Evolutionary conservation across 305 asterid genomes (phyloP), one percentile per base, ranked within the genome.

Genomic region (Andrographis paniculata): DNA sequence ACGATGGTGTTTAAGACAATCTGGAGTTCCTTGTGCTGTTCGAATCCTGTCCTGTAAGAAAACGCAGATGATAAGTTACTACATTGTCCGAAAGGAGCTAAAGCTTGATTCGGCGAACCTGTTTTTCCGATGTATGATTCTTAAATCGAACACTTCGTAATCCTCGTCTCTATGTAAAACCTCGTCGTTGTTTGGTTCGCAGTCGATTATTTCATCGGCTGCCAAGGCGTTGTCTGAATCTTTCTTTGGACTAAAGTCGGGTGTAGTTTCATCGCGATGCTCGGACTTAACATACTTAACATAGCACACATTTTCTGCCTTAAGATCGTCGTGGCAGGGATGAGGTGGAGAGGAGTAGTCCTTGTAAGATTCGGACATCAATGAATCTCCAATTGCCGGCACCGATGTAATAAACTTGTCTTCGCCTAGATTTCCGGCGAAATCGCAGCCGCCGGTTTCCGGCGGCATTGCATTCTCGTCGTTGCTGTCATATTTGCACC

Each of bases 1-100:
- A 91, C 76, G 33, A 87, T 71, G 56, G 75, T 74, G 45, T 76
- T 79, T 42, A 87, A 59, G 48, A 91, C 76, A 41, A 91, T 72
- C 5, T 94, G 99, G 28, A 91, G 71, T 10, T 91, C 99, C 72
- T 79, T 87, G 82, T 67, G 73, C 76, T 87, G 96, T 71, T 91
- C 99, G 42, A 87, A 91, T 35, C 99, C 99, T 24, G 99, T 91
- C 94, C 96, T 91, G 84, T 59, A 51, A 69, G 69, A 72, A 68
- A 68, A 57, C 11, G 12, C 8, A 33, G 12, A 6, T 6, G 38
- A 33, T 2, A 7, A 13, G 4, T 2, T 33, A 33, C 38, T 7
- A 33, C 38, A 13, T 33, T 33, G 38, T 11, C 13, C 3, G n/a
- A 33, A 13, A 37, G 12, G 17, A 37, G 0, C 65, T 24, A 75